Conservation (phyloP, 2,329 filamentous ascomycete genomes). For the Aspergillus tubingensis region DNA sequence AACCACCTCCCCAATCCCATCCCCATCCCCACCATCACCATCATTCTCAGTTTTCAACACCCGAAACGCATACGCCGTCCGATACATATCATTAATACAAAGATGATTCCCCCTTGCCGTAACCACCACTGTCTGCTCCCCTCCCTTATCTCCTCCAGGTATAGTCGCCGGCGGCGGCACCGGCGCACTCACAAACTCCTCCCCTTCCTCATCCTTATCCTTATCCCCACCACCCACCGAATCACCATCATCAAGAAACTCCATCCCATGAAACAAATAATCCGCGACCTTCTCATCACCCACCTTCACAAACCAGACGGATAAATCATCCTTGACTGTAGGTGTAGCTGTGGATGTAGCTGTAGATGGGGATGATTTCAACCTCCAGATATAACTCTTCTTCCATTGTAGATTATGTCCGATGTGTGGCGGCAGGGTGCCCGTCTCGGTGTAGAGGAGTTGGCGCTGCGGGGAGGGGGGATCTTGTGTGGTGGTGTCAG, state of each 20-base stretch:
- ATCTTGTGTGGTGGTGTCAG: conserved; percentile 14
- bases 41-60: conserved; percentile 28
- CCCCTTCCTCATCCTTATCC: conserved; percentile 9
- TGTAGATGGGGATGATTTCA: conserved; percentile 7
- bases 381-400: conserved; percentile 50
- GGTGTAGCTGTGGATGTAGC: conserved; percentile 19
- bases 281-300: conserved; percentile 37
- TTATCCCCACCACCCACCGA: neutral
- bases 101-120: conserved; percentile 46
- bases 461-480: conserved; percentile 15
- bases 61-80: conserved; percentile 47
- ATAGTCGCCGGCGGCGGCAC: conserved; percentile 15
- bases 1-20: conserved; percentile 29
- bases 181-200: conserved; percentile 27
- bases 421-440: conserved; percentile 38
- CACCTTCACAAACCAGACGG: conserved; percentile 50
- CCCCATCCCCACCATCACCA: no score
- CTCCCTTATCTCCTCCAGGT: neutral
- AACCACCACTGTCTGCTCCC: conserved; percentile 31
- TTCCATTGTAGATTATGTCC: conserved; percentile 36
- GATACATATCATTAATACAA: conserved; percentile 51
- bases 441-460: conserved; percentile 47
- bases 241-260: no score
- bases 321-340: conserved; percentile 28
- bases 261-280: conserved; percentile 49